Evolutionary conservation across 169 alveolate genomes (phyloP).

Genomic region (Eimeria necatrix): DNA sequence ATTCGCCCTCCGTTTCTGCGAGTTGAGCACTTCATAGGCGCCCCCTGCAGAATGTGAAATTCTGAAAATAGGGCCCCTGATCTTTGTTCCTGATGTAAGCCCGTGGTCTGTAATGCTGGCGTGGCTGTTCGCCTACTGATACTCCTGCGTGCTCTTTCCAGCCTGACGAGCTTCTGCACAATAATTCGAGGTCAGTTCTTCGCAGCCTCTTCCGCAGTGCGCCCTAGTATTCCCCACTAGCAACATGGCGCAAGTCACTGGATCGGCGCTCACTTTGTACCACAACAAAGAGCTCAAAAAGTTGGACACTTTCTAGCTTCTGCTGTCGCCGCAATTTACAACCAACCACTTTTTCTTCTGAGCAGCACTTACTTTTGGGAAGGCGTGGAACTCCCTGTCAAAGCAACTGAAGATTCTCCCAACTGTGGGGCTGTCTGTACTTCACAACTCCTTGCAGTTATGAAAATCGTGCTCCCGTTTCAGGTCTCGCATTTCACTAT

Average conservation of each 20-base stretch:
- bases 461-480: slow-evolving; percentile 26
- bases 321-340: not conserved
- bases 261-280: slow-evolving; percentile 76
- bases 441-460: not conserved
- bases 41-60: slow-evolving; percentile 83
- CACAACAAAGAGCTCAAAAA: slow-evolving; percentile 60
- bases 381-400: slow-evolving; percentile 85
- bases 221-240: not conserved
- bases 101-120: not conserved
- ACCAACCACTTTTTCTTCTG: not conserved
- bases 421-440: slow-evolving; percentile 44
- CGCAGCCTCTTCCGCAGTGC: not conserved
- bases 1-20: not conserved
- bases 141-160: not conserved
- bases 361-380: slow-evolving; percentile 86
- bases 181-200: slow-evolving; percentile 45
- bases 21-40: too few relatives aligned
- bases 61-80: slow-evolving; percentile 86
- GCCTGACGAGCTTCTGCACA: slow-evolving; percentile 77
- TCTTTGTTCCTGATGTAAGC: slow-evolving; percentile 86
- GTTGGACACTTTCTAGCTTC: not conserved
- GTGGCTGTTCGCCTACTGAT: not conserved
- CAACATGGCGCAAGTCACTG: slow-evolving; percentile 78
- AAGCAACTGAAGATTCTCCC: slow-evolving; percentile 81
- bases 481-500: slow-evolving; percentile 84